phyloP scores from a whole-genome alignment of 768 basidiomycete genomes.

The Boletus rubropictus region DNA sequence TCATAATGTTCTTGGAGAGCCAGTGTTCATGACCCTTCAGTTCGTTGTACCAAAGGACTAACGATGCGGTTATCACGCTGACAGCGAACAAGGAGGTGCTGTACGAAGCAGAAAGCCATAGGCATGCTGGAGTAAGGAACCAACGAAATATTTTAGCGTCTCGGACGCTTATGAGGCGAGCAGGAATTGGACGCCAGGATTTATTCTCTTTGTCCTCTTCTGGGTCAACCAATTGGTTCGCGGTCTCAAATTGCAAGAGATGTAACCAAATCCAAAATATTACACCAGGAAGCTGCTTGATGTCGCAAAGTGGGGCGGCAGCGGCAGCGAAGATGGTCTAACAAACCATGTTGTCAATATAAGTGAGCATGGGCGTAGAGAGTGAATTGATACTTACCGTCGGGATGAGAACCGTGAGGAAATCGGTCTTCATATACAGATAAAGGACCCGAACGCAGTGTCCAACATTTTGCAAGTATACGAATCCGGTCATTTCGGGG shows the following conservation, averaged over 20 bases:
- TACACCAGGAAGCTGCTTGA: slow-evolving; percentile 22
- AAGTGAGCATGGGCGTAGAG: neutral
- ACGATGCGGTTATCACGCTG: slow-evolving; percentile 25
- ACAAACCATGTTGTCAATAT: neutral
- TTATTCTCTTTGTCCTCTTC: slow-evolving; percentile 43
- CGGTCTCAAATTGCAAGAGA: slow-evolving; percentile 39
- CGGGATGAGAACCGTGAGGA: slow-evolving; percentile 25
- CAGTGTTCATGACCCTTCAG: slow-evolving; percentile 22
- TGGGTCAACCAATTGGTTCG: slow-evolving; percentile 38
- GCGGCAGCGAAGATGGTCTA: slow-evolving; percentile 33
- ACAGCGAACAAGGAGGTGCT: slow-evolving; percentile 30
- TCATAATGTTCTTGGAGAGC: slow-evolving; percentile 33
- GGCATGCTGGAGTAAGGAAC: slow-evolving; percentile 32
- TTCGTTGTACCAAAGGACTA: slow-evolving; percentile 39
- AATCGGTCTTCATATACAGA: slow-evolving; percentile 24
- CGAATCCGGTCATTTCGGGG: slow-evolving; percentile 15
- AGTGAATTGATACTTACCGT: slow-evolving; percentile 12
- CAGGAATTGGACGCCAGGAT: slow-evolving; percentile 41
- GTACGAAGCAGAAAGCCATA: slow-evolving; percentile 32
- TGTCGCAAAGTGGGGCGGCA: slow-evolving; percentile 29
- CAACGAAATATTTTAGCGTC: slow-evolving; percentile 36
- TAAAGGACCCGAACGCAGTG: slow-evolving; percentile 15
- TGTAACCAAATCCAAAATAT: slow-evolving; percentile 45
- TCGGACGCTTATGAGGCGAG: slow-evolving; percentile 36
- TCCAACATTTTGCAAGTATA: slow-evolving; percentile 8